phyloP scores from a whole-genome alignment of 495 filamentous ascomycete genomes.

The Penicillium silybi region DNA sequence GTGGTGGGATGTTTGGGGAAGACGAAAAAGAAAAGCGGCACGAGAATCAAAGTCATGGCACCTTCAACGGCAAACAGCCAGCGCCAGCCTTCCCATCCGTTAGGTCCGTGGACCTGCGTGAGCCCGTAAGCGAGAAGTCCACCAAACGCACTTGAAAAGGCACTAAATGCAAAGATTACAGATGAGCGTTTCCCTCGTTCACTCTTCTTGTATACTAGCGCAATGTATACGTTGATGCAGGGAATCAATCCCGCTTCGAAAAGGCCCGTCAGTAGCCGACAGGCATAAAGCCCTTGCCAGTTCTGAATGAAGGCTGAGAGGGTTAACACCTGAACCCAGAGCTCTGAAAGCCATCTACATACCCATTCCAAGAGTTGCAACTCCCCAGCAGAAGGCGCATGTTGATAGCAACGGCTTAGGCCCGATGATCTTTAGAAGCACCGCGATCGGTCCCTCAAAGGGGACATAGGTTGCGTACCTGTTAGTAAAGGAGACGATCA shows the following conservation, averaged over 20 bases:
- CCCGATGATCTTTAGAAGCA: constrained; percentile 10
- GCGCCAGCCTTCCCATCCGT: constrained; percentile 11
- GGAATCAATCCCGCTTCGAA: constrained; percentile 10
- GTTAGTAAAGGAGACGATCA: neutral
- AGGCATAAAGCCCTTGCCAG: constrained; percentile 11
- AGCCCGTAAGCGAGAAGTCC: constrained; percentile 9
- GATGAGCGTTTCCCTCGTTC: constrained; percentile 6
- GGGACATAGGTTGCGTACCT: constrained; percentile 11
- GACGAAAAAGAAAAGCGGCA: constrained; percentile 7
- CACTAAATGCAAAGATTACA: constrained; percentile 9
- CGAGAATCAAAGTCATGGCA: constrained; percentile 9
- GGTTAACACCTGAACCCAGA: neutral
- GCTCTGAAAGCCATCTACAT: neutral
- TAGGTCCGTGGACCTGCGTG: constrained; percentile 9
- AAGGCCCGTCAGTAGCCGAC: constrained; percentile 5
- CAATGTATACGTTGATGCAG: constrained; percentile 10
- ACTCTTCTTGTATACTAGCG: constrained; percentile 12
- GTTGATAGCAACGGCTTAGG: constrained; percentile 9
- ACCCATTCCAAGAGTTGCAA: constrained; percentile 10
- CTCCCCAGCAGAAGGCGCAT: constrained; percentile 11
- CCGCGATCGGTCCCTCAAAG: constrained; percentile 10
- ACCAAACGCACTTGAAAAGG: constrained; percentile 12
- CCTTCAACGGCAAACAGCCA: constrained; percentile 11
- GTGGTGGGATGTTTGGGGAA: constrained; percentile 6
- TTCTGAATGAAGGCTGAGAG: constrained; percentile 8